phyloP scores from a whole-genome alignment of 768 basidiomycete species.

The Leccinum aurantiacum region DNA sequence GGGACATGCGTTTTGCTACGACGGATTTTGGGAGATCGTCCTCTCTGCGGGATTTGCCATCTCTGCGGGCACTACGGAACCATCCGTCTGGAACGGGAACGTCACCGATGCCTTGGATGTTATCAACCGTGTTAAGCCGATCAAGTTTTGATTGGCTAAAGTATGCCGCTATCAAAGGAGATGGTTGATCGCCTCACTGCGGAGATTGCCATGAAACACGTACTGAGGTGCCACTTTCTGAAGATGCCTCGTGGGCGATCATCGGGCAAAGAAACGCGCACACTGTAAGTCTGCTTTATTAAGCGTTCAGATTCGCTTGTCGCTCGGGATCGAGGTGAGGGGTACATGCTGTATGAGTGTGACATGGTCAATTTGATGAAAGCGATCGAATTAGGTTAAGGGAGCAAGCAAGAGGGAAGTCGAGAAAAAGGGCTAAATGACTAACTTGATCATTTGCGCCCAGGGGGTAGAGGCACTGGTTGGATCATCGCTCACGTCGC shows the following conservation, averaged over 20 bases:
- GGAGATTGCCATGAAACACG: constrained; percentile 37
- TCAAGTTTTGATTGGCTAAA: constrained; percentile 78
- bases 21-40: constrained; percentile 48
- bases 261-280: constrained; percentile 46
- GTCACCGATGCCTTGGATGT: constrained; percentile 64
- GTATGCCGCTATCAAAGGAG: constrained; percentile 62
- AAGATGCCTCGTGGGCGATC: constrained; percentile 42
- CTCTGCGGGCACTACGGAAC: constrained; percentile 76
- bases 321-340: constrained; percentile 41
- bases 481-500: constrained; percentile 40
- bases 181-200: constrained; percentile 15
- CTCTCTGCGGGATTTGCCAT: constrained; percentile 46
- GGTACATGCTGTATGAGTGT: constrained; percentile 33
- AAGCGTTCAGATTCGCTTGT: constrained; percentile 42
- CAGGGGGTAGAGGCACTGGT: constrained; percentile 60
- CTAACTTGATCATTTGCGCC: constrained; percentile 72
- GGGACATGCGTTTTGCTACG: constrained; percentile 39
- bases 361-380: constrained; percentile 17
- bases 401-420: constrained; percentile 21
- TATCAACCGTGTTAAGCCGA: constrained; percentile 68
- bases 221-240: constrained; percentile 56
- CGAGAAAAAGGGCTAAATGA: constrained; percentile 17
- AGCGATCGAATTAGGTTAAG: constrained; percentile 34
- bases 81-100: constrained; percentile 70
- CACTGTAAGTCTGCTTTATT: constrained; percentile 57